Conservation (phyloP, 2,329 filamentous ascomycete genomes). For the Beauveria rudraprayagi region DNA sequence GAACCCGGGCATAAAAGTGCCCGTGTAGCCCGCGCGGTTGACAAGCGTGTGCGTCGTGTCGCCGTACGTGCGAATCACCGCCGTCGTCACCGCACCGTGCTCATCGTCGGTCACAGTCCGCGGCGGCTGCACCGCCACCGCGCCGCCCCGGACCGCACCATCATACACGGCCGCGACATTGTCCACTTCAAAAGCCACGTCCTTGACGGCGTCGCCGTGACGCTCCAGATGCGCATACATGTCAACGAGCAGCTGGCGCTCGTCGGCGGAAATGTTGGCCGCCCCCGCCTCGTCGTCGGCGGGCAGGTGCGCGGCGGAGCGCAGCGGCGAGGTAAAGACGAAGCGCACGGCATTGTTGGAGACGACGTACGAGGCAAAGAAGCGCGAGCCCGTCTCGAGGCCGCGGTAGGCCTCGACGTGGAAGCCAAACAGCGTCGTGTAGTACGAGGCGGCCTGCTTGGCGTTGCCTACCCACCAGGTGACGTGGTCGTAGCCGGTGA, state of each 20-base stretch:
- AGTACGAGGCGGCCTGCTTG: constrained; percentile 88
- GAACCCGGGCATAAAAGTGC: constrained; percentile 79
- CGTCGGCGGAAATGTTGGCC: constrained; percentile 45
- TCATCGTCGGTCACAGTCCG: constrained; percentile 45
- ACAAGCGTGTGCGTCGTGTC: constrained; percentile 93
- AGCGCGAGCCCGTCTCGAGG: constrained; percentile 78
- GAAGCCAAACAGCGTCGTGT: constrained; percentile 83
- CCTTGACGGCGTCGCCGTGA: constrained; percentile 91
- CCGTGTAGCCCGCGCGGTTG: constrained; percentile 60
- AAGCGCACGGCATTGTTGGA: constrained; percentile 70
- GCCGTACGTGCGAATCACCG: constrained; percentile 84
- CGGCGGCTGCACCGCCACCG: constrained; percentile 55
- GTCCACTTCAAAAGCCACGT: constrained; percentile 92
- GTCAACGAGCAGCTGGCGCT: constrained; percentile 58
- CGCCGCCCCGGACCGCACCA: constrained; percentile 59
- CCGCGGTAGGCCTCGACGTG: constrained; percentile 73
- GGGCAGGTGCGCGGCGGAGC: constrained; percentile 48
- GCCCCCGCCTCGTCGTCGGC: constrained; percentile 47
- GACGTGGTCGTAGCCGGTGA: constrained; percentile 84
- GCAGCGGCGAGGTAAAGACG: constrained; percentile 74
- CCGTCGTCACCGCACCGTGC: constrained; percentile 60
- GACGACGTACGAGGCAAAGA: constrained; percentile 76
- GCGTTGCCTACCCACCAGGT: constrained; percentile 97
- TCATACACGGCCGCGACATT: constrained; percentile 72
- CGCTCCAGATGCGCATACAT: constrained; percentile 77